A percentile compares a stretch with the other conserved stretches of the same genome.
These are phyloP conservation scores for Akanthomyces dipterigenus DNA, from an alignment of 2,329 filamentous ascomycete species.

Conservation along the genomic window DNA sequence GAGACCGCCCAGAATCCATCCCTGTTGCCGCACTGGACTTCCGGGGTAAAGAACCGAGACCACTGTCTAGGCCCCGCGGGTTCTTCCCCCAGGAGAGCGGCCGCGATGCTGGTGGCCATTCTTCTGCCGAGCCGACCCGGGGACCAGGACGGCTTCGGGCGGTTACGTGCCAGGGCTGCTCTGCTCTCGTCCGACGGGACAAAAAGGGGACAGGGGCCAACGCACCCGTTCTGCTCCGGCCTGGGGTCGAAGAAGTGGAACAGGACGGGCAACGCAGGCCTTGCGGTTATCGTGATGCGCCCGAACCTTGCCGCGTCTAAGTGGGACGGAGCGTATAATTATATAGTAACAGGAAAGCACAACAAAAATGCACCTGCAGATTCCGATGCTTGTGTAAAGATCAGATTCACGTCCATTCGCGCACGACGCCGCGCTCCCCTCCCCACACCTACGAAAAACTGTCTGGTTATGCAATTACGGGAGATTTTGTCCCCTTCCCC, in stretches of 20 bases:
- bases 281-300: slow-evolving; percentile 13
- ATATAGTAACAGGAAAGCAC: slow-evolving; percentile 9
- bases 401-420: not conserved
- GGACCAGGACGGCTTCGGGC: slow-evolving; percentile 1
- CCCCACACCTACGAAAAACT: not conserved
- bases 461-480: slow-evolving; percentile 5
- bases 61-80: not conserved
- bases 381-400: slow-evolving; percentile 9
- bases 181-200: not conserved
- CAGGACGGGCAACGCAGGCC: slow-evolving; percentile 3
- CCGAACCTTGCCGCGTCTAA: slow-evolving; percentile 13
- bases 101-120: not conserved
- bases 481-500: not conserved
- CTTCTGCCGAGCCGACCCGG: slow-evolving; percentile 6
- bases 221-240: slow-evolving; percentile 10
- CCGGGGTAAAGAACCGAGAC: not conserved
- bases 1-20: not conserved
- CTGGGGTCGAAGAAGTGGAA: slow-evolving; percentile 5
- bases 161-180: not conserved
- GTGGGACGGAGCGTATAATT: slow-evolving; percentile 12
- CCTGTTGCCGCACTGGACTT: not conserved
- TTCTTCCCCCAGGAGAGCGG: not conserved
- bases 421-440: not conserved
- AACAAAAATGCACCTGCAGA: not conserved
- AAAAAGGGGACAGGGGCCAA: not conserved